Base-by-base conservation (phyloP, 1,139 yeast genomes). In the Scheffersomyces segobiensis region DNA sequence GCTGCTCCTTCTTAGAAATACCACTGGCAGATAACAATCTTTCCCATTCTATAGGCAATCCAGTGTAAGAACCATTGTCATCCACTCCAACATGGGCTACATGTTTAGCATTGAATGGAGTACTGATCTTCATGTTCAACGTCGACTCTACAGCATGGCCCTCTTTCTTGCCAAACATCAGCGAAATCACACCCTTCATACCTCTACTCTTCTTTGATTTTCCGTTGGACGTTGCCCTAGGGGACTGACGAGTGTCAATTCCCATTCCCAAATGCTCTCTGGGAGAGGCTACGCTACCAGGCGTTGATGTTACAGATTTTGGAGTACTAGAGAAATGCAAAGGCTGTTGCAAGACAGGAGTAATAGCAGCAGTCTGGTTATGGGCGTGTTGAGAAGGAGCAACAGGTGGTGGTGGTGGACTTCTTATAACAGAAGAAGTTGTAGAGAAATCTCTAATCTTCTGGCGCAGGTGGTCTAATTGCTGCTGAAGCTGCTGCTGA, bases 21-120 rank as follows among this genome's bases (percentile, higher is more conserved):
- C 98, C 98, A 70, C 93, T 88, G 19, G 93, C 96, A 20, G 88
- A 84, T 61, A 95, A 80, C 54, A 93, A 78, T 60, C 85, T 82
- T 66, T 91, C 95, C 99, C 99, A 95, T 71, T 91, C 97, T 53
- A 85, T 86, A 1, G 98, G 99, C 57, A 93, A 80, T 1, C 97
- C 98, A 1, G 95, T 90, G 68, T 89, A 93, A 59, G 91, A 88
- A 10, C 97, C 97, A 46, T 95, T 88, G 65, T 87, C 88, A 71
- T 93, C 95, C 59, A 90, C 88, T 22, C 97, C 98, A 14, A 95
- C 98, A 72, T 95, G 98, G 3, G 96, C 92, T 50, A 92, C 90
- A 70, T 93, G 97, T 67, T 91, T 89, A 42, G 96, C 91, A 69
- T 91, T 93, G 72, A 89, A 92, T 0, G 98, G 98, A 0, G 93